phyloP scores from a whole-genome alignment of 1,284 basidiomycete species.

The Heterobasidion annosum region DNA sequence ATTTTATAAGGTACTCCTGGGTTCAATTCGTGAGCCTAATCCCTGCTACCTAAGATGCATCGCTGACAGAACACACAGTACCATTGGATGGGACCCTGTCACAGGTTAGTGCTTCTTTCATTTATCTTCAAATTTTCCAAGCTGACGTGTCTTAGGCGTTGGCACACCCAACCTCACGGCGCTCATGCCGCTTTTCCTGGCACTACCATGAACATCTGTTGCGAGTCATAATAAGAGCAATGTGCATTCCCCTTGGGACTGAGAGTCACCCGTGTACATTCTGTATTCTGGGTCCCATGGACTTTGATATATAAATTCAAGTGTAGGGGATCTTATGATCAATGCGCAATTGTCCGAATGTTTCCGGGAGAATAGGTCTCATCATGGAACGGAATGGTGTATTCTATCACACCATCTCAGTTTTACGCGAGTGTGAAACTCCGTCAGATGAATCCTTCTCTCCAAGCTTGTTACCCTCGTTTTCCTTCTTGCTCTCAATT shows the following conservation, averaged over 20 bases:
- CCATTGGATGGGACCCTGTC: slow-evolving; percentile 9
- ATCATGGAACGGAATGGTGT: no score
- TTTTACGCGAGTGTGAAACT: no score
- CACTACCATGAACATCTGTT: slow-evolving; percentile 2
- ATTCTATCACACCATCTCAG: no score
- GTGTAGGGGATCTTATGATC: no score
- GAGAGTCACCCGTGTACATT: no score
- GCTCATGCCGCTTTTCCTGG: slow-evolving; percentile 3
- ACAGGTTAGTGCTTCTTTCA: slow-evolving; percentile 3
- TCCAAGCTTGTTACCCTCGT: not conserved
- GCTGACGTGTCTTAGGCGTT: not conserved
- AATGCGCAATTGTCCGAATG: no score
- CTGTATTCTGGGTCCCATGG: no score
- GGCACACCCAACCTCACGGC: slow-evolving; percentile 3
- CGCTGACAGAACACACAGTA: not conserved
- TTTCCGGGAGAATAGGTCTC: no score
- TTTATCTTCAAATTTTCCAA: not conserved
- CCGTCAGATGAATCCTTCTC: no score
- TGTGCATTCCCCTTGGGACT: no score
- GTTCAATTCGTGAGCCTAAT: slow-evolving; percentile 7
- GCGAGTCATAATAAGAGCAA: not conserved
- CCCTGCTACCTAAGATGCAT: not conserved
- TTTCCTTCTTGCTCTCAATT: not conserved
- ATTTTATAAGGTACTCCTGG: slow-evolving; percentile 5
- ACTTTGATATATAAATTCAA: no score